Evolutionary conservation across 2,329 filamentous ascomycete genomes (phyloP), one percentile per base, ranked within the genome.

Genomic region (Botrytis aclada): DNA sequence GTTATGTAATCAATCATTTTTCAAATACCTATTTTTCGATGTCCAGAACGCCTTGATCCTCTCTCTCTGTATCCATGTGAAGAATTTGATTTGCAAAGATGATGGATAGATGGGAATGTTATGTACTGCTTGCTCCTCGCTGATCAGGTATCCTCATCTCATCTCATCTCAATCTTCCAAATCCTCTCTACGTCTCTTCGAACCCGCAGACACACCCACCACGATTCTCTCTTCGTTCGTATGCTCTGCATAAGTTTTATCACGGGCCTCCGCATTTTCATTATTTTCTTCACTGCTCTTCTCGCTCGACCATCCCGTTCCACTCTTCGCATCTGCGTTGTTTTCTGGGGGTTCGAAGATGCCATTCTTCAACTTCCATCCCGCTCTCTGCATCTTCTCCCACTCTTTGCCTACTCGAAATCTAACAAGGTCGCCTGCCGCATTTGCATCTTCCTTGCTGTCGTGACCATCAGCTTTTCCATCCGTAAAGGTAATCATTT

Each of bases 401-500:
- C 94, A 97, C 75, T 89, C 86, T 71, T 91, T 86, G 70, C 85
- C 86, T 9, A 97, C 86, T 81, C 90, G 93, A 67, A 89, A 86
- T 64, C 92, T 85, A 0, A 97, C 93, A 69, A 99, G 82, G 74
- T 98, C 94, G 0, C 95, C 96, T 0, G 97, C 95, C 0, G 95
- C 93, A 64, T 91, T 88, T 0, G 96, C 94, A 80, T 99, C 96
- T 81, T 99, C 96, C 39, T 91, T 92, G 39, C 93, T 97, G 83
- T 99, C 96, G 81, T 99, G 96, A 0, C 96, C 96, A 32, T 82
- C 74, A 54, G 78, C 76, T 64, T 76, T 76, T 0, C 79, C 77
- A 39, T 78, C 76, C 25, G 77, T 78, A 9, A 90, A 92, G 25
- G 77, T 78, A 6, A 90, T 92, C 51, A 89, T 89, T 82, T 99